Conservation (phyloP, 2,329 filamentous ascomycete species). For the Trichoderma koningii region DNA sequence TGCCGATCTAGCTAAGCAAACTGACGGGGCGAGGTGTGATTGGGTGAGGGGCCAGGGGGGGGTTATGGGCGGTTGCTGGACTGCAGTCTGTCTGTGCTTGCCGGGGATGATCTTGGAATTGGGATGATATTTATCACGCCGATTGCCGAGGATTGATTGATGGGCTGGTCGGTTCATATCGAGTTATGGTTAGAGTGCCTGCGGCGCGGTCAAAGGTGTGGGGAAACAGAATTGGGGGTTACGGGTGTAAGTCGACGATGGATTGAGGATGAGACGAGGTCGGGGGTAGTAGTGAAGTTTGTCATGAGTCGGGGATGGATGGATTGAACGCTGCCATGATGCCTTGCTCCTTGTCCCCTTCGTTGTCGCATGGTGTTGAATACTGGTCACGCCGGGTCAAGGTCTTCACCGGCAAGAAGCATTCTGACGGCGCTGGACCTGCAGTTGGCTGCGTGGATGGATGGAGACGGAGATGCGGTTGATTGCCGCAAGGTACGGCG, state of each 20-base stretch:
- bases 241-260: too few relatives aligned
- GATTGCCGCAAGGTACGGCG: background rate
- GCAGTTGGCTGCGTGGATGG: background rate
- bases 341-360: background rate
- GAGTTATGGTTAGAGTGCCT: slow-evolving; percentile 3
- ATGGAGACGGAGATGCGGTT: background rate
- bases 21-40: slow-evolving; percentile 27
- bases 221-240: background rate
- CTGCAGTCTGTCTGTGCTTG: too few relatives aligned
- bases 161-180: background rate
- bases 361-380: background rate
- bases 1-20: slow-evolving; percentile 3
- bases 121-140: background rate
- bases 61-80: background rate
- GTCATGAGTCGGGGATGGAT: background rate
- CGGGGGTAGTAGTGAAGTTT: too few relatives aligned
- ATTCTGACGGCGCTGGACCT: background rate
- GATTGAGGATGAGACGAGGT: too few relatives aligned
- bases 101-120: background rate
- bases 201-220: background rate
- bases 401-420: background rate
- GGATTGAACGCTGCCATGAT: background rate
- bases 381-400: too few relatives aligned
- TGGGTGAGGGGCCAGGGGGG: background rate
- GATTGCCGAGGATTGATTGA: background rate